Evolutionary conservation across 2,329 filamentous ascomycete genomes (phyloP), one percentile per base, ranked within the genome.

Genomic region (Colletotrichum echinochloae): DNA sequence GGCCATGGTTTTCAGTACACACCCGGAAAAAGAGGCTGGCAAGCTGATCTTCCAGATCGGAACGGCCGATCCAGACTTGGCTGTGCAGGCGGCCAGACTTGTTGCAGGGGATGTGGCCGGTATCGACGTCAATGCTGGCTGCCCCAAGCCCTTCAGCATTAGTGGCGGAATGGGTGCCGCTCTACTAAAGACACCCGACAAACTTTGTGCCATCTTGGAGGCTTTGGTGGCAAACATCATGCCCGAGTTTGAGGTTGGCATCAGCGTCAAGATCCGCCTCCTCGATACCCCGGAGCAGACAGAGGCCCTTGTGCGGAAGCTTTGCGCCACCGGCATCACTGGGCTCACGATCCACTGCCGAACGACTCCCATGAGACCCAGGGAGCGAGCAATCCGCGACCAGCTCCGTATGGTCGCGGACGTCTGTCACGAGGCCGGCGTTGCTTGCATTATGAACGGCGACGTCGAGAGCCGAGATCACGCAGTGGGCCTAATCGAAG

Each of bases 71-170:
- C 94, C 96, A 0, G 90, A 92, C 16, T 87, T 91, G 37, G 96
- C 96, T 1, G 95, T 98, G 0, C 84, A 92, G 79, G 95, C 95
- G 1, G 94, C 95, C 2, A 90, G 90, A 63, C 83, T 98, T 20
- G 92, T 99, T 26, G 96, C 95, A 0, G 88, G 84, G 16, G 94
- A 98, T 81, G 96, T 99, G 3, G 91, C 91, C 0, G 96, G 96
- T 71, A 98, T 99, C 75, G 96, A 98, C 79, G 92, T 99, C 72
- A 99, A 99, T 80, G 94, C 96, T 0, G 96, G 96, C n/a, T 99
- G 96, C 78, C 96, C 96, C 0, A 99, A 99, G 81, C 93, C 95
- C 0, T 99, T 99, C 81, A 97, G 93, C 77, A 97, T 95, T 2
- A 89, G 88, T 73, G 94, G 94, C 71, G 96, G 96, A 59, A 99